Conservation (phyloP, 129 eudicot genomes). For the Arctium minus region DNA sequence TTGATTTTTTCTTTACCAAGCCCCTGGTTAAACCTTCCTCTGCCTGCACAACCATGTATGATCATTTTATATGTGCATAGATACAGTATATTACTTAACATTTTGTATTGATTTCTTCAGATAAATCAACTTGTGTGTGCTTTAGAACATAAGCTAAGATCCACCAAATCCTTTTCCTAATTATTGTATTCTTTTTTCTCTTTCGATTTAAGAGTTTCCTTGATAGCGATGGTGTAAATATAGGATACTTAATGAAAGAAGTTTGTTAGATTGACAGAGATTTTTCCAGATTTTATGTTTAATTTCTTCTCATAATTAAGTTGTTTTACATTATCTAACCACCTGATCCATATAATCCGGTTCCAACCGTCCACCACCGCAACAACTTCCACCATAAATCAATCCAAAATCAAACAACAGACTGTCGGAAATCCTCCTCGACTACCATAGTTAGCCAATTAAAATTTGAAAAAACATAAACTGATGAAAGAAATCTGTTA, state of each 20-base stretch:
- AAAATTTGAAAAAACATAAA: background rate
- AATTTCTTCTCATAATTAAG: background rate
- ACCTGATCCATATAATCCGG: background rate
- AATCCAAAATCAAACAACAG: background rate
- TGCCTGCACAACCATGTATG: background rate
- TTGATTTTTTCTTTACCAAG: slow-evolving; percentile 19
- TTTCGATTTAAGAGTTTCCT: background rate
- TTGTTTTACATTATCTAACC: background rate
- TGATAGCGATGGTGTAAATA: background rate
- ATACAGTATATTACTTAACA: background rate
- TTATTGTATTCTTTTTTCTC: background rate
- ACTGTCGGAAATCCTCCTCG: background rate
- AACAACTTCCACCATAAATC: background rate
- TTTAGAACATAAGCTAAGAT: slow-evolving; percentile 5
- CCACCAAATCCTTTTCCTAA: slow-evolving; percentile 12
- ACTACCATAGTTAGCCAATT: background rate
- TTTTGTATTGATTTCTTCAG: background rate
- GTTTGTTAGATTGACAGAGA: background rate
- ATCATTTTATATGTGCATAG: background rate
- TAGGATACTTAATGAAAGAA: background rate
- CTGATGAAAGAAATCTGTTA: background rate
- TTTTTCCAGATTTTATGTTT: background rate
- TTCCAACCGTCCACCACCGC: background rate
- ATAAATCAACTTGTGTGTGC: background rate
- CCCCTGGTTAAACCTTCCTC: slow-evolving; percentile 27